These are phyloP conservation scores for Calonectria multiphialidica DNA, from an alignment of 2,329 filamentous ascomycete species.

Conservation along the genomic window DNA sequence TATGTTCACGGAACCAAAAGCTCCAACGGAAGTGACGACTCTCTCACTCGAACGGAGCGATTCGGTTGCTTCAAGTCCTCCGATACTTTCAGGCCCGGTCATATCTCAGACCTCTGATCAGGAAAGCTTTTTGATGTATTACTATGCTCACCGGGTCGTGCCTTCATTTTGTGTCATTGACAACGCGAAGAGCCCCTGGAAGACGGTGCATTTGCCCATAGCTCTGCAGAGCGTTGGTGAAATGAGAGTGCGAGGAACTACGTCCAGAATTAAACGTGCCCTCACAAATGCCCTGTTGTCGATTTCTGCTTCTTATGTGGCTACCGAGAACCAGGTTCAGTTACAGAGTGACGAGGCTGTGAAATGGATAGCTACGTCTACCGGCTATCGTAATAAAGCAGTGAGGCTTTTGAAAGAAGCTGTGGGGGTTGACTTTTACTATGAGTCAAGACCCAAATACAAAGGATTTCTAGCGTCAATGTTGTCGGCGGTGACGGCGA, in stretches of 20 bases:
- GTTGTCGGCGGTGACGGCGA: constrained; percentile 44
- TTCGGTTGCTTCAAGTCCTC: neutral
- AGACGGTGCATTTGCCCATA: constrained; percentile 39
- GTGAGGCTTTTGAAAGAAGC: constrained; percentile 37
- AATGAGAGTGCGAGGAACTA: constrained; percentile 33
- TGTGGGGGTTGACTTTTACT: constrained; percentile 31
- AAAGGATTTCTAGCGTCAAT: constrained; percentile 45
- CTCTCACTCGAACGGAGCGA: neutral
- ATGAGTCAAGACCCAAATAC: constrained; percentile 34
- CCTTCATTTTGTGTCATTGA: constrained; percentile 43
- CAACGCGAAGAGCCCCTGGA: constrained; percentile 42
- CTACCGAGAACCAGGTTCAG: constrained; percentile 29
- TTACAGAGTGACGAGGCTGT: constrained; percentile 19
- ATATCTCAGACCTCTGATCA: constrained; percentile 1
- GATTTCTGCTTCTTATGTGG: constrained; percentile 40
- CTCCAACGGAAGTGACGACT: too few relatives aligned
- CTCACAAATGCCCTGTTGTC: constrained; percentile 38
- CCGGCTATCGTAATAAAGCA: constrained; percentile 21
- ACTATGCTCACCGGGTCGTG: constrained; percentile 38
- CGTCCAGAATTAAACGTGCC: constrained; percentile 35
- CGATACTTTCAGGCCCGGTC: neutral
- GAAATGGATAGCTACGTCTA: constrained; percentile 31
- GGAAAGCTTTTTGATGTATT: constrained; percentile 39
- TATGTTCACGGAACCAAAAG: too few relatives aligned
- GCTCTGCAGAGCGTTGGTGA: constrained; percentile 39